Base-by-base conservation (phyloP, 140 eudicot genomes). In the Erigeron philadelphicus region DNA sequence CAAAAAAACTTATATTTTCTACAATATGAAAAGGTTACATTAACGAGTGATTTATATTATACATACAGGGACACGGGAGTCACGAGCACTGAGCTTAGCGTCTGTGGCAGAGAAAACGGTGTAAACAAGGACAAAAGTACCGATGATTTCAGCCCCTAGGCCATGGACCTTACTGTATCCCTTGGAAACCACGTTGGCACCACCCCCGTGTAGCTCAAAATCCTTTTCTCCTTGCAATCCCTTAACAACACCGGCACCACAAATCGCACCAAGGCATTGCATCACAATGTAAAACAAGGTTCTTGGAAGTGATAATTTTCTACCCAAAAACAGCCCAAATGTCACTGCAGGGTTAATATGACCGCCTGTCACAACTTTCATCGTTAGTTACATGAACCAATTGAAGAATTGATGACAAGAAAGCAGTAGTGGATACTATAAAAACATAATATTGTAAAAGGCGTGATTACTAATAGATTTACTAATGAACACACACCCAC, bases 341-440 rank as follows among this genome's bases (percentile, higher is more conserved):
- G 92, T 88, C 81, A 88, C 95, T 7, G 90, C 88, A 17, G 95
- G 95, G 41, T 88, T 88, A 12, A 88, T 88, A 78, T 88, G 95
- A 12, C 95, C 93, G 3, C 96, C 92, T 88, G 81, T 83, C 64
- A 88, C 55, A 47, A 65, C 4, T 15, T 9, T 11, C 41, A 44
- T 57, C 4, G 44, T 66, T 69, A 61, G 11, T 11, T 49, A 47
- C n/a, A 61, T 9, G 11, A 40, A 47, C 11, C 19, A 61, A 10
- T 3, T 10, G 42, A 18, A 41, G 17, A 10, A 5, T 15, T 41
- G 50, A 64, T 67, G 12, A 13, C 45, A 8, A 66, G 1, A 13
- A 13, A 0, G 9, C 56, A n/a, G 9, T 50, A 17, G 9, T 2
- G 19, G 19, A 50, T 50, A n/a, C n/a, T n/a, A n/a, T n/a, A 49